phyloP scores from a whole-genome alignment of 1,284 basidiomycete species.

The Rhizoctonia solani region DNA sequence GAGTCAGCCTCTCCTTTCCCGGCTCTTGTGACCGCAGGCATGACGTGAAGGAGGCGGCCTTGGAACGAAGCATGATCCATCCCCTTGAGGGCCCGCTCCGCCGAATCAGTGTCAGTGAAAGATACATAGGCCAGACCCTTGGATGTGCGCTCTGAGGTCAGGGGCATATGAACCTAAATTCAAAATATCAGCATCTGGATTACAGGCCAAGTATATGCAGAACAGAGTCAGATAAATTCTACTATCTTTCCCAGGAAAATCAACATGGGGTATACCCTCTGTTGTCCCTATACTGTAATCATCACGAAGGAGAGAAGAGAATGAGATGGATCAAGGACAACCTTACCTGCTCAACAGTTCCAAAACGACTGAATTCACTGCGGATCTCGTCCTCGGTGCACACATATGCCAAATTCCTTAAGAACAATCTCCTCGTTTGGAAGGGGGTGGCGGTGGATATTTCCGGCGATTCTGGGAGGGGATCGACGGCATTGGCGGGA shows the following conservation, averaged over 20 bases:
- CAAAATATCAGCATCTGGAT: slow-evolving; percentile 23
- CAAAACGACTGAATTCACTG: slow-evolving; percentile 71
- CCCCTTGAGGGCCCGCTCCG: slow-evolving; percentile 73
- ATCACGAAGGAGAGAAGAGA: slow-evolving; percentile 47
- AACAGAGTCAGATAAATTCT: slow-evolving; percentile 49
- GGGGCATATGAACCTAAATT: slow-evolving; percentile 78
- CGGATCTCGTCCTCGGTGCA: slow-evolving; percentile 76
- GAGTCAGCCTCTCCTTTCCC: slow-evolving; percentile 54
- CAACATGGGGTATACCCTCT: slow-evolving; percentile 33
- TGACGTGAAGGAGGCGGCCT: slow-evolving; percentile 87
- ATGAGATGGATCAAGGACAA: slow-evolving; percentile 37
- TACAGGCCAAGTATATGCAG: background rate
- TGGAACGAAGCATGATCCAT: slow-evolving; percentile 90
- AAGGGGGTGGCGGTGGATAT: slow-evolving; percentile 55
- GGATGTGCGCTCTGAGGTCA: slow-evolving; percentile 63
- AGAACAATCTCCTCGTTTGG: slow-evolving; percentile 80
- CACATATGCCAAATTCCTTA: slow-evolving; percentile 89
- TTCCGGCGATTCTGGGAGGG: background rate
- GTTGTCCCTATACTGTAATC: slow-evolving; percentile 49
- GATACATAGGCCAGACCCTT: slow-evolving; percentile 89
- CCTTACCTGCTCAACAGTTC: slow-evolving; percentile 72
- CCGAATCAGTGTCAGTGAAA: slow-evolving; percentile 67
- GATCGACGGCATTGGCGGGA: background rate
- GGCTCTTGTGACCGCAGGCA: slow-evolving; percentile 76
- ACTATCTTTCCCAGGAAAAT: slow-evolving; percentile 45